These are phyloP conservation scores for Oxytropis ochrocephala DNA, from an alignment of 306 rosid genomes.

Conservation along the genomic window DNA sequence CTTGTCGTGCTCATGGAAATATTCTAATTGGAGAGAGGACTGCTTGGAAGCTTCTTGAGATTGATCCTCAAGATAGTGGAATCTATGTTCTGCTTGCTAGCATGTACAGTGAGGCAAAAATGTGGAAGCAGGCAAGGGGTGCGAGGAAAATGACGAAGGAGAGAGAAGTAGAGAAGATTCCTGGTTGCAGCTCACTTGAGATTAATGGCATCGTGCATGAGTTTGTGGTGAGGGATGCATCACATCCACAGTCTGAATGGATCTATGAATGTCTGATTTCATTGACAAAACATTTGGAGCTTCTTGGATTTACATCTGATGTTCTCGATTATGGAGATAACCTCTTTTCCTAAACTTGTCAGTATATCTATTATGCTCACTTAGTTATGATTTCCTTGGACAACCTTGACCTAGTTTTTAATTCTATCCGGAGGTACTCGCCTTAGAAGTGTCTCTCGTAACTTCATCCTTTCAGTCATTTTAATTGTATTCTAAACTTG, in stretches of 20 bases:
- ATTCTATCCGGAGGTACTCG: not conserved
- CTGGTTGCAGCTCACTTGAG: constrained; percentile 72
- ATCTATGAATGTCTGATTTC: constrained; percentile 46
- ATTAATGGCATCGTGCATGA: constrained; percentile 50
- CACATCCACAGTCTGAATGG: constrained; percentile 33
- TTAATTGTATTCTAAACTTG: not conserved
- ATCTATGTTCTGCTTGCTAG: constrained; percentile 61
- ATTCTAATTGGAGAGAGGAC: constrained; percentile 61
- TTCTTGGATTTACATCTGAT: constrained; percentile 13
- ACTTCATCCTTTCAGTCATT: not conserved
- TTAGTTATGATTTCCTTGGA: constrained; percentile 7
- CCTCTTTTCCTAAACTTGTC: constrained; percentile 12
- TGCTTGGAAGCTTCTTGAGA: constrained; percentile 67
- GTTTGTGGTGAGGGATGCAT: constrained; percentile 48
- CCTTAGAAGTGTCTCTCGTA: not conserved
- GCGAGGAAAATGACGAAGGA: constrained; percentile 42
- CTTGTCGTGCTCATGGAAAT: constrained; percentile 54
- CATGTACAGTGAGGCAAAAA: constrained; percentile 61
- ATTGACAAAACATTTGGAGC: constrained; percentile 46
- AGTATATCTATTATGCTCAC: not conserved
- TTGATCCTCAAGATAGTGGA: constrained; percentile 69
- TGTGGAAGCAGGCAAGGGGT: constrained; percentile 53
- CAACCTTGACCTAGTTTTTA: not conserved
- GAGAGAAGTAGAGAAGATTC: constrained; percentile 58
- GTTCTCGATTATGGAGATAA: not conserved